Base-by-base conservation (phyloP, 305 asterid genomes). In the Plantago rigida region DNA sequence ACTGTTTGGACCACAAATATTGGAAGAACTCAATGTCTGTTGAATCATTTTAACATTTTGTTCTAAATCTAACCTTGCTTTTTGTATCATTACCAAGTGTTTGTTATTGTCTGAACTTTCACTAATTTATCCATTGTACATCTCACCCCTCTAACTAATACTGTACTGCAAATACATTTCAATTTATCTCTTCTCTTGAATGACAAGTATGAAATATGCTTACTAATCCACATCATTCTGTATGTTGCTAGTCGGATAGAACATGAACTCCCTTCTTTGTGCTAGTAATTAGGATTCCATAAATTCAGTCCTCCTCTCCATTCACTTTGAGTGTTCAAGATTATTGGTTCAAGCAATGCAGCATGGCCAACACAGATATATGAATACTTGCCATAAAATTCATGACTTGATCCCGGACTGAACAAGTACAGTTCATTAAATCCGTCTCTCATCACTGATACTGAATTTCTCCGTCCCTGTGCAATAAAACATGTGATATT, bases 391-490 rank as follows among this genome's bases (percentile, higher is more conserved):
- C 73, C 64, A 41, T 89, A 82, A 71, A 71, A 70, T 55, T 79
- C 87, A 46, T 87, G 94, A 31, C 72, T 76, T 14, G 94, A 85
- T 52, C 91, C 97, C 4, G 95, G 95, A 66, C 95, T 87, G 49
- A 80, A 69, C 75, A 83, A 28, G 72, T 85, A 89, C 60, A 85
- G 57, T 78, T 89, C 96, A 13, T 79, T 47, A 70, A 87, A 87
- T 28, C 96, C 96, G 14, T 79, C 69, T 66, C 94, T 73, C 67
- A 67, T 75, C 50, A 85, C 64, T 3, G 45, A 59, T 50, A 87
- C 79, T 0, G 95, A 87, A 73, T 89, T 87, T 72, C 91, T 81
- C 68, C 82, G 78, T 8, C 97, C 96, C 92, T 86, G 84, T 63
- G 53, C 42, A 50, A 55, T 24, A 52, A 17, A 5, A 67, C 28